These are phyloP conservation scores for Lactarius evosmus DNA, from an alignment of 768 basidiomycete species.

Conservation along the genomic window DNA sequence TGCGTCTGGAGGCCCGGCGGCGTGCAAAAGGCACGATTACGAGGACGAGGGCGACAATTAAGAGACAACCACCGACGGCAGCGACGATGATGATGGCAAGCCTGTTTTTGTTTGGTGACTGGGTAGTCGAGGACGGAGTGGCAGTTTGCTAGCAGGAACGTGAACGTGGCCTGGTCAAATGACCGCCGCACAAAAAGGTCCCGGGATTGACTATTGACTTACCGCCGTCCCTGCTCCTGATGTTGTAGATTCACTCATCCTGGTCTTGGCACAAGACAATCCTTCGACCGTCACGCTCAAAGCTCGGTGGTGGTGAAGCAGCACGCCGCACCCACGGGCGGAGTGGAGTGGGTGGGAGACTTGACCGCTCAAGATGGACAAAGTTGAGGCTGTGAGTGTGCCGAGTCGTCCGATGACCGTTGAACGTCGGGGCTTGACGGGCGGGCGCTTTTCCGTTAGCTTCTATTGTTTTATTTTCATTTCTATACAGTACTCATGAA, in stretches of 20 bases:
- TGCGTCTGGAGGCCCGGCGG: slow-evolving; percentile 16
- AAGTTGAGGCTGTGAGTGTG: neutral
- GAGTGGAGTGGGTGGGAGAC: slow-evolving; percentile 1
- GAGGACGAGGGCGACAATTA: slow-evolving; percentile 20
- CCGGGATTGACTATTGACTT: slow-evolving; percentile 9
- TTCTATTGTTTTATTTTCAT: neutral
- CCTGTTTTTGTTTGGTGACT: slow-evolving; percentile 14
- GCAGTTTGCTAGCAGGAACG: slow-evolving; percentile 8
- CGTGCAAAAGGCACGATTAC: slow-evolving; percentile 22
- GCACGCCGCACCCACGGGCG: neutral
- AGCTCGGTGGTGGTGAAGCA: neutral
- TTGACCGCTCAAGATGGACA: slow-evolving; percentile 1
- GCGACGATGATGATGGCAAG: slow-evolving; percentile 21
- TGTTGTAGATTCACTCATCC: slow-evolving; percentile 5
- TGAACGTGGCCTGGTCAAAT: slow-evolving; percentile 23
- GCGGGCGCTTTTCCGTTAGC: neutral
- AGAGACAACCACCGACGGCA: slow-evolving; percentile 22
- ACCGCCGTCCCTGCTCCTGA: slow-evolving; percentile 5
- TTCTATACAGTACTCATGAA: neutral
- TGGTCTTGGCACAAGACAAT: slow-evolving; percentile 5
- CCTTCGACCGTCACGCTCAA: neutral
- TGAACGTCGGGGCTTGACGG: neutral
- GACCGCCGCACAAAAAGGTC: slow-evolving; percentile 6
- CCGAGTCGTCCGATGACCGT: neutral
- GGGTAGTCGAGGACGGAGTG: neutral